Conservation (phyloP, 31 red algal genomes). For the Endocladia muricata region DNA sequence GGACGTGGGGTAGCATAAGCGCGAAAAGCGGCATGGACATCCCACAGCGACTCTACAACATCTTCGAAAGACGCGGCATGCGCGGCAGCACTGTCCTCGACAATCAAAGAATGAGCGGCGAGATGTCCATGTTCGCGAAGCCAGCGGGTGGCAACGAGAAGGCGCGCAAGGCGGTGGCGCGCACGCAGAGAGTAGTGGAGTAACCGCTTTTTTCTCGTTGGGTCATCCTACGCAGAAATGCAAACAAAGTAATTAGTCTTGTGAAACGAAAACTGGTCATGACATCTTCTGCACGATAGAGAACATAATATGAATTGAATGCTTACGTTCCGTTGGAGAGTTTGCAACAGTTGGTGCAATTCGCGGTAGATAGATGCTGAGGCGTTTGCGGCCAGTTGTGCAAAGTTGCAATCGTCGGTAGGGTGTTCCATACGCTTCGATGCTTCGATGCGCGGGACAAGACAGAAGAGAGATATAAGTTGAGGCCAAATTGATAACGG, state of each 20-base stretch:
- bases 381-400: background rate
- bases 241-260: background rate
- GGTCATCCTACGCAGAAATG: too few relatives aligned
- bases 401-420: too few relatives aligned
- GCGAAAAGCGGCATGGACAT: slow-evolving; percentile 3
- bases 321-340: background rate
- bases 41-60: slow-evolving; percentile 54
- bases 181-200: background rate
- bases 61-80: slow-evolving; percentile 47
- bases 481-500: too few relatives aligned
- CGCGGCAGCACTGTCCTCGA: slow-evolving; percentile 31
- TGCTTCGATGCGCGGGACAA: too few relatives aligned
- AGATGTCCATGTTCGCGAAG: slow-evolving; percentile 22
- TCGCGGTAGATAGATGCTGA: background rate
- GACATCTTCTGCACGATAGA: background rate
- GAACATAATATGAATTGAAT: background rate
- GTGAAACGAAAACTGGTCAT: background rate
- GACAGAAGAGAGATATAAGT: too few relatives aligned
- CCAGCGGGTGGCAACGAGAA: slow-evolving; percentile 70
- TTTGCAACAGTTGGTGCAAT: background rate
- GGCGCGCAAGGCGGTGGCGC: slow-evolving; percentile 56
- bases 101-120: background rate
- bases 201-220: background rate
- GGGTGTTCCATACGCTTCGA: too few relatives aligned
- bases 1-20: slow-evolving; percentile 17